Conservation (phyloP, 1,284 basidiomycete species). For the Porodaedalea pini region DNA sequence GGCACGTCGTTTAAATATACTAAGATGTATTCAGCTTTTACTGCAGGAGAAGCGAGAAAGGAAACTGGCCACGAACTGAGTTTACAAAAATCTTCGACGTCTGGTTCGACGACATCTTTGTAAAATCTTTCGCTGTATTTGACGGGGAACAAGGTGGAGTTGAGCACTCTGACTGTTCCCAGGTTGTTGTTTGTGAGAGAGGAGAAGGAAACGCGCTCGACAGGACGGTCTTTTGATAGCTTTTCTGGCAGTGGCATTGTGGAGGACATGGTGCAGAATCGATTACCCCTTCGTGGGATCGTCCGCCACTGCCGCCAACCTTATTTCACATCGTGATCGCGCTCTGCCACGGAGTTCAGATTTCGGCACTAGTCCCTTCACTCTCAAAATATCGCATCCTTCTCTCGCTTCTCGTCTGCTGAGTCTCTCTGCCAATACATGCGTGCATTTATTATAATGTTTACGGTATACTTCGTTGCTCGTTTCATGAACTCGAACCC, state of each 20-base stretch:
- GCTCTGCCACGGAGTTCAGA: too few relatives aligned
- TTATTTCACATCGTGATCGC: too few relatives aligned
- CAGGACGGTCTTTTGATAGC: slow-evolving; percentile 10
- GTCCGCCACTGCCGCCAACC: neutral
- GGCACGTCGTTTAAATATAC: slow-evolving; percentile 86
- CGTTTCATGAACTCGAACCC: too few relatives aligned
- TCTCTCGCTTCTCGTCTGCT: neutral
- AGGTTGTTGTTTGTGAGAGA: slow-evolving; percentile 76
- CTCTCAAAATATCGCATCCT: neutral
- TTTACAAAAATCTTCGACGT: slow-evolving; percentile 77
- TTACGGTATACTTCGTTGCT: too few relatives aligned
- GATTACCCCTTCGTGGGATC: neutral
- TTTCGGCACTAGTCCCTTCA: too few relatives aligned
- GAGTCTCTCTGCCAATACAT: neutral
- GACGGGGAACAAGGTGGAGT: slow-evolving; percentile 77
- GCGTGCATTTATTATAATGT: too few relatives aligned
- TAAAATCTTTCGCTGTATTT: slow-evolving; percentile 83
- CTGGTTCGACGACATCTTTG: slow-evolving; percentile 62
- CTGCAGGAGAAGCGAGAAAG: neutral
- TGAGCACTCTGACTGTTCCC: slow-evolving; percentile 76
- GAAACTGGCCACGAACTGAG: slow-evolving; percentile 47
- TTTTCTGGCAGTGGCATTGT: neutral
- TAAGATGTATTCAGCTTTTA: slow-evolving; percentile 29
- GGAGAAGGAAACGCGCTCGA: slow-evolving; percentile 59
- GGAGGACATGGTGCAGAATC: slow-evolving; percentile 2